Base-by-base conservation (phyloP, 1,284 basidiomycete species). In the Fomitopsis schrenkii region DNA sequence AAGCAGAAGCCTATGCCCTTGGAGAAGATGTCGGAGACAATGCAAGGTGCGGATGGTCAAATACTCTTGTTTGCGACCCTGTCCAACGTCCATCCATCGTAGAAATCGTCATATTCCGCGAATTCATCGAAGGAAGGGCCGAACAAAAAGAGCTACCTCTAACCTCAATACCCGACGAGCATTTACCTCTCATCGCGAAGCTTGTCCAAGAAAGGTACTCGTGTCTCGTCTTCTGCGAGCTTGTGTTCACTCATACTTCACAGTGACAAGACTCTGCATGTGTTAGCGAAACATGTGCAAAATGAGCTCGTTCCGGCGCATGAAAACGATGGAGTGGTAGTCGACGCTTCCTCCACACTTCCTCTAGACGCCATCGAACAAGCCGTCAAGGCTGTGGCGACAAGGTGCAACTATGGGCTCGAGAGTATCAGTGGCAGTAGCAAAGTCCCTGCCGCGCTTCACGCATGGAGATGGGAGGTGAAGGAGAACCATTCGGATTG, bases 401-500 rank as follows among this genome's bases (percentile, higher is more conserved):
- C 73, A 53, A 85, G 91, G 22, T 81, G 82, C 38, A 93, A 94
- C 70, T 94, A 93, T 68, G 92, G 92, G 0, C 74, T 93, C 8
- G 85, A 91, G 58, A 67, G 62, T 40, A 75, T 75, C 2, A 68
- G 74, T 14, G 70, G 74, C 30, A 80, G 80, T 42, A 75, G 76
- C 58, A 90, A 82, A 69, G 68, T 78, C 17, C 84, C 88, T 10
- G 82, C 87, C 5, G 74, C 80, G 22, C 73, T 91, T 38, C 88
- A 85, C 66, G 76, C 92, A n/a, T 96, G 93, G 93, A 80, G 94
- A 63, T 95, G 94, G 94, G 94, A 96, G 71, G 86, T 90, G 7
- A 86, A 82, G 65, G 80, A 85, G 15, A 67, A 79, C 26, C 76
- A 80, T 64, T 72, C 76, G 56, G 77, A 83, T 54, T 89, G 89